Evolutionary conservation across 352 stramenopile species (phyloP), one percentile per base, ranked within the genome.

Genomic region (Phytophthora tubulina): DNA sequence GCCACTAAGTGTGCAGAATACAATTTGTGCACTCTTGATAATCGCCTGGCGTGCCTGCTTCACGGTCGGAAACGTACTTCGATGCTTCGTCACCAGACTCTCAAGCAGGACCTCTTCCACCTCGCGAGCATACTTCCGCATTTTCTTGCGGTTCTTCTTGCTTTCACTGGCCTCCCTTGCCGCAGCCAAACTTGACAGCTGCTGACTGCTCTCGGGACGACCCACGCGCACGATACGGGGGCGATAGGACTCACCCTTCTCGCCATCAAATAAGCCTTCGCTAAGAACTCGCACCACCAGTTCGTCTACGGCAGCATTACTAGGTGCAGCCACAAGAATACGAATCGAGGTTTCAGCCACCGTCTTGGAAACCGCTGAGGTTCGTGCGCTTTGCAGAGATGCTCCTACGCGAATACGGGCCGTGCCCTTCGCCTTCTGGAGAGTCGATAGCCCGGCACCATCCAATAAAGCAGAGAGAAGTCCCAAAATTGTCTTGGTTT

Each of bases 1-100:
- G 11, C 88, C 88, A 58, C 86, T 94, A n/a, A 96, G 78, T 13
- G 88, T 96, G 64, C 88, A 96, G 31, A 96, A 96, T 36, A 96
- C 86, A 54, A 96, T 83, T 72, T 96, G 88, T 5, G 86, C 88
- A 50, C 80, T 89, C 53, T 92, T 76, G 27, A 96, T 75, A 31
- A 96, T 89, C 27, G 76, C 75, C 67, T 94, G 84, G 2, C 86
- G 86, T 6, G 85, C 76, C 50, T 86, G 66, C 30, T 89, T 89
- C 10, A 77, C 70, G 0, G 75, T 89, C 14, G 76, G 63, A 57
- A 93, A 93, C 17, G 86, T 67, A 10, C 57, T 82, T 54, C 80
- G 86, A 53, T 92, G 84, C 52, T 89, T 88, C 33, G 76, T 78
- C 14, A 92, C 86, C 31, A 92, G 67, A 38, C 58, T 93, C 62